These are phyloP conservation scores for Dovyalis caffra DNA, from an alignment of 345 rosid species.

Conservation along the genomic window DNA sequence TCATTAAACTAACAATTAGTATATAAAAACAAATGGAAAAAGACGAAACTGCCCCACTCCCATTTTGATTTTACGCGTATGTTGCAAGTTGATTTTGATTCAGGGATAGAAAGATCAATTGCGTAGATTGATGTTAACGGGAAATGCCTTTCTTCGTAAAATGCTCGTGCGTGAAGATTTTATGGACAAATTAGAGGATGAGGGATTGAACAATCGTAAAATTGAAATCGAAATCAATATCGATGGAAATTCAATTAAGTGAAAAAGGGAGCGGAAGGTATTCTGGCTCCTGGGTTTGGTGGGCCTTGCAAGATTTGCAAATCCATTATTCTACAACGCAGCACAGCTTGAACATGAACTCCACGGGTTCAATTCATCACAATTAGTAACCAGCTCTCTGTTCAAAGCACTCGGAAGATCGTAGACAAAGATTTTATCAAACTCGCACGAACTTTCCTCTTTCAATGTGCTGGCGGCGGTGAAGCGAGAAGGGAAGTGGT, in stretches of 20 bases:
- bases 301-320: slow-evolving; percentile 38
- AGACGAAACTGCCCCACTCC: no score
- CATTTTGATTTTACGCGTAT: slow-evolving; percentile 47
- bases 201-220: not conserved
- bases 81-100: slow-evolving; percentile 40
- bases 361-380: slow-evolving; percentile 84
- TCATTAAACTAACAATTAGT: no score
- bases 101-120: slow-evolving; percentile 34
- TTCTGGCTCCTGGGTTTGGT: slow-evolving; percentile 45
- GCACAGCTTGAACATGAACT: slow-evolving; percentile 86
- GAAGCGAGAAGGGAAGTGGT: slow-evolving; percentile 48
- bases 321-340: slow-evolving; percentile 63
- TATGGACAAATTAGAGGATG: not conserved
- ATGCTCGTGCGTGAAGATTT: slow-evolving; percentile 16
- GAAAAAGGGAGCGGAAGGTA: slow-evolving; percentile 27
- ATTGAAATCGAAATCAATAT: slow-evolving; percentile 23
- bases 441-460: slow-evolving; percentile 41
- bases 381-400: slow-evolving; percentile 53
- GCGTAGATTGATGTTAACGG: slow-evolving; percentile 52
- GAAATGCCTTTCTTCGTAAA: slow-evolving; percentile 38
- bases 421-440: slow-evolving; percentile 73
- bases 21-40: no score
- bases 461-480: slow-evolving; percentile 8
- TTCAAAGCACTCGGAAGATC: slow-evolving; percentile 70
- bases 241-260: slow-evolving; percentile 21